A percentile compares a stretch with the other conserved stretches of the same genome.
Conservation (phyloP, 2,329 filamentous ascomycete species). For the Aureobasidium uvarum region DNA sequence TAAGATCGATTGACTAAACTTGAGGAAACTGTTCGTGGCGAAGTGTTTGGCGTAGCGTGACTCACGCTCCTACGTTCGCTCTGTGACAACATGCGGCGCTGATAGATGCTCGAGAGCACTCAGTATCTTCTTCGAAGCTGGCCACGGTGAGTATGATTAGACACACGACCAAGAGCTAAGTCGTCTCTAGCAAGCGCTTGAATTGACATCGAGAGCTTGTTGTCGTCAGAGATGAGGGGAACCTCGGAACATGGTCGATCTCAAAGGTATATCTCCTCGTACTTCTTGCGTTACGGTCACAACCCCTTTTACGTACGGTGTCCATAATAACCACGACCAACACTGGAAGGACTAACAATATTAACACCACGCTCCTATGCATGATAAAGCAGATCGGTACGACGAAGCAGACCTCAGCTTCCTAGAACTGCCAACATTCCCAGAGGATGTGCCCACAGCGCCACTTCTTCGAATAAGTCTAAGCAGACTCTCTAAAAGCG, state of each 20-base stretch:
- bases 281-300: not conserved
- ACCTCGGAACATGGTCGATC: constrained; percentile 13
- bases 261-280: not conserved
- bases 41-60: no score
- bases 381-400: not conserved
- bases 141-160: not conserved
- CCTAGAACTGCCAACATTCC: constrained; percentile 44
- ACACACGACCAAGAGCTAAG: not conserved
- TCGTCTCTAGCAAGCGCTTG: not conserved
- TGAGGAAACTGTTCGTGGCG: no score
- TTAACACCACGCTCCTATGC: not conserved
- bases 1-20: no score
- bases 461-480: constrained; percentile 44
- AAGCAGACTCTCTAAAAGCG: constrained; percentile 37
- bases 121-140: no score
- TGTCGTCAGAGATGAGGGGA: constrained; percentile 1
- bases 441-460: constrained; percentile 42
- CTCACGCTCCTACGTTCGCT: no score
- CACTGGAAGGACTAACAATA: no score
- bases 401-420: constrained; percentile 30
- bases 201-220: not conserved
- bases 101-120: no score
- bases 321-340: no score
- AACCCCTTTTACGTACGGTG: not conserved
- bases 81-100: no score